phyloP scores from a whole-genome alignment of 2,329 filamentous ascomycete species.

The Dothistroma pini region DNA sequence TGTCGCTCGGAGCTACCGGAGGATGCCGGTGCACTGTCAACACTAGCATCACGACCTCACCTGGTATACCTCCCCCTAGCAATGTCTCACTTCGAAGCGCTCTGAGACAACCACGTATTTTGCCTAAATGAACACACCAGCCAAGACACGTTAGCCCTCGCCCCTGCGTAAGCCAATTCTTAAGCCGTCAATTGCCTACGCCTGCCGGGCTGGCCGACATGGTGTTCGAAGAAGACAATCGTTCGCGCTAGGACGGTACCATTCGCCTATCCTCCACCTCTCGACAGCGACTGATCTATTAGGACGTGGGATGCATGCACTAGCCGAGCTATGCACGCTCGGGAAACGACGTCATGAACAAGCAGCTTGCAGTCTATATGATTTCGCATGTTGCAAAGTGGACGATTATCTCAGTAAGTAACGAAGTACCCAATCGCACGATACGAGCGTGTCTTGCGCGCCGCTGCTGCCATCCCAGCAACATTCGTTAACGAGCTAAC shows the following conservation, averaged over 20 bases:
- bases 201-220: conserved; percentile 1
- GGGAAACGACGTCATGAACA: neutral
- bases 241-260: conserved; percentile 1
- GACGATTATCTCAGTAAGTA: neutral
- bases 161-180: neutral
- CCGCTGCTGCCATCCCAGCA: neutral
- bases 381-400: neutral
- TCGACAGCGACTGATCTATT: neutral
- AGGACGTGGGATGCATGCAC: conserved; percentile 8
- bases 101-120: neutral
- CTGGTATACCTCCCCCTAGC: neutral
- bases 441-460: neutral
- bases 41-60: neutral
- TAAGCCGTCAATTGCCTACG: conserved; percentile 12
- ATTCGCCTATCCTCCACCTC: conserved; percentile 3
- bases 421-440: neutral
- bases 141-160: neutral
- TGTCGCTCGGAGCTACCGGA: neutral
- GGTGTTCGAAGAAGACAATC: conserved; percentile 1
- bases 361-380: neutral
- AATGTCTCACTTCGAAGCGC: conserved; percentile 2
- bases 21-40: neutral
- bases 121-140: conserved; percentile 1
- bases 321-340: neutral
- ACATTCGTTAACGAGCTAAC: neutral